Evolutionary conservation across 2,329 filamentous ascomycete genomes (phyloP).

Genomic region (Penicillium sp.): DNA sequence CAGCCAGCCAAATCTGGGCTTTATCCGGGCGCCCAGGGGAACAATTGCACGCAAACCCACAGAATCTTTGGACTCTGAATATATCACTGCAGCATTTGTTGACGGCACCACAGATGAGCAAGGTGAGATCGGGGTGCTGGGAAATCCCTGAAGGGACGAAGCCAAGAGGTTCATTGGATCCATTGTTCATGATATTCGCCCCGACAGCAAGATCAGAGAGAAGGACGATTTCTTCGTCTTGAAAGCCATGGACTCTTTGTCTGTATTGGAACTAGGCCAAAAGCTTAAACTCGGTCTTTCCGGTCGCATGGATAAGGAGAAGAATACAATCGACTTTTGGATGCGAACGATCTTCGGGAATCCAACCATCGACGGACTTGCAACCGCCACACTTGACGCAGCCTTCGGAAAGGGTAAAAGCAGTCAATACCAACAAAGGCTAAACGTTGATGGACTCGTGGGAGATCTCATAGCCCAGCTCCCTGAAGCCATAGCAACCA

Average conservation of each 20-base stretch:
- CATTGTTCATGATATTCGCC: constrained; percentile 12
- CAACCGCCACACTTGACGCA: constrained; percentile 12
- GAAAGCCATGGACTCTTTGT: constrained; percentile 14
- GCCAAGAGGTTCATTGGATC: constrained; percentile 14
- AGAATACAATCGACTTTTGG: constrained; percentile 16
- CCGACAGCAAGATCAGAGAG: constrained; percentile 9
- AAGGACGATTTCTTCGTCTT: constrained; percentile 15
- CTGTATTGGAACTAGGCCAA: constrained; percentile 13
- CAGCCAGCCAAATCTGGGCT: constrained; percentile 11
- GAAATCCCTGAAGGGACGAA: constrained; percentile 13
- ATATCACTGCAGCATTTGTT: constrained; percentile 13
- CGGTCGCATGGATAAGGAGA: constrained; percentile 10
- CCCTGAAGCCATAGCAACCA: constrained; percentile 2
- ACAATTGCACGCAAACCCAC: constrained; percentile 18
- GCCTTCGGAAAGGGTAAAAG: background rate
- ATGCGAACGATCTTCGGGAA: constrained; percentile 15
- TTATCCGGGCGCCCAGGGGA: constrained; percentile 15
- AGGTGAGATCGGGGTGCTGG: constrained; percentile 12
- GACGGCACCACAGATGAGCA: constrained; percentile 15
- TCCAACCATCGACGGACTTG: constrained; percentile 13
- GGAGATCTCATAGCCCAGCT: constrained; percentile 7
- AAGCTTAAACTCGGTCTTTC: constrained; percentile 11
- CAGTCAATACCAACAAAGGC: background rate
- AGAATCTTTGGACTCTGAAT: constrained; percentile 15
- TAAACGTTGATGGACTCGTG: background rate